A percentile compares a stretch with the other conserved stretches of the same genome.
Conservation (phyloP, 2,329 filamentous ascomycete species). For the Lachnellula arida region DNA sequence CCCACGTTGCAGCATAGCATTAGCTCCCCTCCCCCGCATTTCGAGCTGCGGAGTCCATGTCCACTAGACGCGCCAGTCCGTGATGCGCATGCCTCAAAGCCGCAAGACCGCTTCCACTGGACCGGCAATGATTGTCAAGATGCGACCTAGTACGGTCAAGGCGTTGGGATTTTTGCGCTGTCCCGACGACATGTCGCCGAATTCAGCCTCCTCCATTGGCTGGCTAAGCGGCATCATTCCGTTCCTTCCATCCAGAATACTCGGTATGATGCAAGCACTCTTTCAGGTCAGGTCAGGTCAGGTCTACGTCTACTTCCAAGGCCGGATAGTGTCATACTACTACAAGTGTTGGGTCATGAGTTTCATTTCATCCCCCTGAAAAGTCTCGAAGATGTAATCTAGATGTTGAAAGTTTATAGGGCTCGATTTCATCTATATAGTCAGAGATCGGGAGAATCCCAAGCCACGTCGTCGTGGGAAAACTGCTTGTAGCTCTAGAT, state of each 20-base stretch:
- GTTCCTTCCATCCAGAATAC: not conserved
- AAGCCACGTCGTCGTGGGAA: no score
- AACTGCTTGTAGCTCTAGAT: no score
- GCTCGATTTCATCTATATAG: no score
- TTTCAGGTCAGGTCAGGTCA: not conserved
- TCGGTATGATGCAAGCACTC: not conserved
- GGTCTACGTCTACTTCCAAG: no score
- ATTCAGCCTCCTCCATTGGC: not conserved
- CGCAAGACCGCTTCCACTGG: not conserved
- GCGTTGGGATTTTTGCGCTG: not conserved
- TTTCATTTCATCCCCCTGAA: no score
- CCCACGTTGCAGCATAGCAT: not conserved
- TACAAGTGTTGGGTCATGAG: no score
- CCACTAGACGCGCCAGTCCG: not conserved
- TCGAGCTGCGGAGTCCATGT: not conserved
- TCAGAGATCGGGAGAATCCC: no score
- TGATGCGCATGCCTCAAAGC: not conserved
- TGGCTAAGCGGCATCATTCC: not conserved
- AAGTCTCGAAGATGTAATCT: no score
- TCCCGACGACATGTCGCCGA: not conserved
- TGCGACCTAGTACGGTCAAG: not conserved
- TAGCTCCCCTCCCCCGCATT: not conserved
- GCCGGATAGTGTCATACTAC: no score
- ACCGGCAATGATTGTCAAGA: not conserved
- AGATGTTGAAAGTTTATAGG: no score